These are phyloP conservation scores for Chrysoporthe deuterocubensis DNA, from an alignment of 2,329 filamentous ascomycete genomes.

Conservation along the genomic window DNA sequence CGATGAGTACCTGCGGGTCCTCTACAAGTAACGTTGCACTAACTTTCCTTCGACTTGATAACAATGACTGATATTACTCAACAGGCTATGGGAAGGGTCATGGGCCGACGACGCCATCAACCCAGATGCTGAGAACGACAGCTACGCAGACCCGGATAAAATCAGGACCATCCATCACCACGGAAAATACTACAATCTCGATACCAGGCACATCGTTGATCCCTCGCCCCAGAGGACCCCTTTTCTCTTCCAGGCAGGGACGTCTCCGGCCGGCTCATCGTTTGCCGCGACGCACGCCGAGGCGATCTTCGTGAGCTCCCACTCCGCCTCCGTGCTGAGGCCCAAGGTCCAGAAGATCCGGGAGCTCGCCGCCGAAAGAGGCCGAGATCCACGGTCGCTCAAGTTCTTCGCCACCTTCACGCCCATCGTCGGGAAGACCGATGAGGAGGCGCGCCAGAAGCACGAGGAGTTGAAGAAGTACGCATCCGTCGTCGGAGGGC, in stretches of 20 bases:
- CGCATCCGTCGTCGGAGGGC: conserved; percentile 50
- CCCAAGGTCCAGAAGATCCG: conserved; percentile 55
- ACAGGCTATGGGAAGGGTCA: conserved; percentile 49
- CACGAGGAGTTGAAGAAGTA: conserved; percentile 50
- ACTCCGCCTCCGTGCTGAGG: conserved; percentile 49
- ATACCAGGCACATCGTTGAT: conserved; percentile 45
- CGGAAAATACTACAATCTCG: conserved; percentile 51
- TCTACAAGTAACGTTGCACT: conserved; percentile 51
- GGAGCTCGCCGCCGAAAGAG: conserved; percentile 47
- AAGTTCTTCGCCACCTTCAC: conserved; percentile 53
- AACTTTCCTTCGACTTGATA: neutral
- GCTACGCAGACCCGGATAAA: conserved; percentile 54
- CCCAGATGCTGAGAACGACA: conserved; percentile 50
- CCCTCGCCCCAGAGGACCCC: conserved; percentile 56
- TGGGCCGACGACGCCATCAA: conserved; percentile 52
- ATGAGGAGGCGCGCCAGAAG: conserved; percentile 52
- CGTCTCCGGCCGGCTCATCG: conserved; percentile 53
- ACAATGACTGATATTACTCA: neutral
- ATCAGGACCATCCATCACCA: conserved; percentile 58
- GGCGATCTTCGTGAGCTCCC: conserved; percentile 57
- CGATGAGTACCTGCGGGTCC: conserved; percentile 57
- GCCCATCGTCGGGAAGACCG: conserved; percentile 47
- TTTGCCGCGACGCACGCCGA: conserved; percentile 59
- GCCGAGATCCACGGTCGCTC: conserved; percentile 54
- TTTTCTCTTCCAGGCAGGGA: conserved; percentile 58